Conservation (phyloP, 2,329 filamentous ascomycete genomes). For the Fusarium robinianum region DNA sequence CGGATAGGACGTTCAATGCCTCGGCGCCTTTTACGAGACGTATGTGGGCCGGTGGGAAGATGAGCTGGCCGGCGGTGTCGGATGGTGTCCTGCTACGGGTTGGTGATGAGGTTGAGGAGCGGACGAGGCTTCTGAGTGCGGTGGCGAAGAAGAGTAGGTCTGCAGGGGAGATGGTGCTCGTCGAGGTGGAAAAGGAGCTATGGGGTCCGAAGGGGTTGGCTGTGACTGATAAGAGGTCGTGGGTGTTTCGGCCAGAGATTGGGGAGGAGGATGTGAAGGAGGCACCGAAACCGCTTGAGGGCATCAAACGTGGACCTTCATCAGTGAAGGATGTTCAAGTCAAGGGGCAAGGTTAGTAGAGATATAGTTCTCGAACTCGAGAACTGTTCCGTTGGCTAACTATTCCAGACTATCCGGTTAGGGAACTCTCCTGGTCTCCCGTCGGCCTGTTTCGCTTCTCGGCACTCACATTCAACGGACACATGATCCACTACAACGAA, state of each 20-base stretch:
- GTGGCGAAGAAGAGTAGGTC: constrained; percentile 58
- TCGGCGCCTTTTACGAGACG: constrained; percentile 62
- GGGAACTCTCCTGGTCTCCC: constrained; percentile 50
- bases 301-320: constrained; percentile 32
- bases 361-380: not conserved
- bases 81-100: constrained; percentile 47
- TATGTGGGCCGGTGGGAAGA: constrained; percentile 70
- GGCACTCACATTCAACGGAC: constrained; percentile 83
- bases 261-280: constrained; percentile 23
- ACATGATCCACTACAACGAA: constrained; percentile 81
- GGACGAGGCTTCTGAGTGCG: constrained; percentile 58
- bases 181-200: constrained; percentile 66
- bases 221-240: constrained; percentile 59
- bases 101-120: constrained; percentile 60
- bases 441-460: constrained; percentile 76
- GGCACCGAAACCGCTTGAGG: constrained; percentile 22
- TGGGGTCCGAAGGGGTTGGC: constrained; percentile 55
- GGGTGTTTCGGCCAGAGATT: constrained; percentile 50
- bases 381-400: not conserved
- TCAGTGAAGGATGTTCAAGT: constrained; percentile 29
- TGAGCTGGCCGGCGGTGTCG: constrained; percentile 51
- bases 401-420: constrained; percentile 26
- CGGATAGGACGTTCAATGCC: constrained; percentile 63
- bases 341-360: constrained; percentile 23
- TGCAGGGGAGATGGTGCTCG: constrained; percentile 66